Conservation (phyloP, 306 rosid species). For the Elaeagnus macrophylla region DNA sequence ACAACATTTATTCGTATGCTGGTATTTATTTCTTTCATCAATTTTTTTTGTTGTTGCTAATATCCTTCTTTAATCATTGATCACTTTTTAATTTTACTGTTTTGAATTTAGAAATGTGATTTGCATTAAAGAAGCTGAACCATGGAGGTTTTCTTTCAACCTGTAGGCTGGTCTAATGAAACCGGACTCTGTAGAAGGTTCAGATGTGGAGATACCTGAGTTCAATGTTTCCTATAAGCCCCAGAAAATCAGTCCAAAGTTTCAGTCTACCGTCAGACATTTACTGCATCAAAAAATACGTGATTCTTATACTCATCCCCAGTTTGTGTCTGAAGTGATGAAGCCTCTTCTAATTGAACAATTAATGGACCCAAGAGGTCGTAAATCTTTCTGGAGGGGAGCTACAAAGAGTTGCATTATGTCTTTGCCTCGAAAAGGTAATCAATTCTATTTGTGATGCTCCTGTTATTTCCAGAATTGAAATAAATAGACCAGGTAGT, state of each 20-base stretch:
- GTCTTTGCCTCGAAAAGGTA: constrained; percentile 98
- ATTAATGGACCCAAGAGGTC: constrained; percentile 95
- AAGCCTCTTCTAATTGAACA: constrained; percentile 97
- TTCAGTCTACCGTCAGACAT: constrained; percentile 65
- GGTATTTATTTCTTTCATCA: constrained; percentile 47
- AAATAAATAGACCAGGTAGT: not conserved
- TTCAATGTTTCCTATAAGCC: constrained; percentile 97
- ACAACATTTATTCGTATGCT: constrained; percentile 98
- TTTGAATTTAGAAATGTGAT: not conserved
- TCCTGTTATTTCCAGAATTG: too few species aligned
- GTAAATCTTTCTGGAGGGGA: constrained; percentile 98
- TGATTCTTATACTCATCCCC: constrained; percentile 86
- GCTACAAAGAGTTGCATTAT: constrained; percentile 93
- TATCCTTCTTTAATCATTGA: too few species aligned
- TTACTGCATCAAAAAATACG: constrained; percentile 76
- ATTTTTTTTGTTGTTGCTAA: too few species aligned
- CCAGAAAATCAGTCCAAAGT: constrained; percentile 91
- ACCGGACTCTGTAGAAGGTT: constrained; percentile 66
- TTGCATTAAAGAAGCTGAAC: constrained; percentile 1
- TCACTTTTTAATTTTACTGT: constrained; percentile 1
- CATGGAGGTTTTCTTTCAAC: constrained; percentile 5
- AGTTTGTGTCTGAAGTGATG: constrained; percentile 93
- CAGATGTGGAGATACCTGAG: constrained; percentile 82
- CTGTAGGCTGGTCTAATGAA: constrained; percentile 92
- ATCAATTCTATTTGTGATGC: constrained; percentile 8